These are phyloP conservation scores for Fusarium sp. DNA, from an alignment of 2,329 filamentous ascomycete species.

Conservation along the genomic window DNA sequence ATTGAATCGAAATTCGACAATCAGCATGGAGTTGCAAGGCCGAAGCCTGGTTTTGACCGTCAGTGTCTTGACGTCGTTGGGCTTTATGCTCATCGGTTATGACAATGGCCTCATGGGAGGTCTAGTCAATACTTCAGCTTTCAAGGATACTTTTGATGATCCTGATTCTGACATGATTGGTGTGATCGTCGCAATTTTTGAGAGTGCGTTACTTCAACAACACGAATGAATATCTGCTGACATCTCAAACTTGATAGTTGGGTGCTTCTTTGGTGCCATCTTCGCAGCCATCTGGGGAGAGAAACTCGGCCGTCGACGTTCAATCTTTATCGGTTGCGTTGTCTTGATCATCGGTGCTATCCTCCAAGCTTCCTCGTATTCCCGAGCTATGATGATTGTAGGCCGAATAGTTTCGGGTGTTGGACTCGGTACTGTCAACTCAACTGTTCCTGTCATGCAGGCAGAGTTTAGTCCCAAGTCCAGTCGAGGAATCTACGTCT, in stretches of 20 bases:
- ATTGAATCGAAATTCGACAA: not conserved
- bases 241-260: slow-evolving; percentile 35
- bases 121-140: slow-evolving; percentile 55
- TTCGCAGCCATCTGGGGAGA: slow-evolving; percentile 57
- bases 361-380: slow-evolving; percentile 59
- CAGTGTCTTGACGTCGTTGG: slow-evolving; percentile 59
- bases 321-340: slow-evolving; percentile 56
- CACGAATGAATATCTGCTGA: not conserved
- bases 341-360: slow-evolving; percentile 61
- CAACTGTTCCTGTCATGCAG: slow-evolving; percentile 59
- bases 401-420: slow-evolving; percentile 62
- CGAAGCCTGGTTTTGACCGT: slow-evolving; percentile 57
- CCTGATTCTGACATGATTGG: slow-evolving; percentile 58
- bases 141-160: slow-evolving; percentile 56
- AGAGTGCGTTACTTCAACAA: slow-evolving; percentile 42
- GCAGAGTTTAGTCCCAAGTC: slow-evolving; percentile 58
- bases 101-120: slow-evolving; percentile 61
- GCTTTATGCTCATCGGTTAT: slow-evolving; percentile 62
- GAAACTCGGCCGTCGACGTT: slow-evolving; percentile 57
- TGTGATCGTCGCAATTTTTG: slow-evolving; percentile 61
- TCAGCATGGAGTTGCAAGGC: slow-evolving; percentile 46
- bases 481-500: slow-evolving; percentile 56
- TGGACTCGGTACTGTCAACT: slow-evolving; percentile 61
- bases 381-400: slow-evolving; percentile 59
- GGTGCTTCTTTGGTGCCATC: slow-evolving; percentile 49